These are phyloP conservation scores for Lycium barbarum DNA, from an alignment of 257 asterid species.

Conservation along the genomic window DNA sequence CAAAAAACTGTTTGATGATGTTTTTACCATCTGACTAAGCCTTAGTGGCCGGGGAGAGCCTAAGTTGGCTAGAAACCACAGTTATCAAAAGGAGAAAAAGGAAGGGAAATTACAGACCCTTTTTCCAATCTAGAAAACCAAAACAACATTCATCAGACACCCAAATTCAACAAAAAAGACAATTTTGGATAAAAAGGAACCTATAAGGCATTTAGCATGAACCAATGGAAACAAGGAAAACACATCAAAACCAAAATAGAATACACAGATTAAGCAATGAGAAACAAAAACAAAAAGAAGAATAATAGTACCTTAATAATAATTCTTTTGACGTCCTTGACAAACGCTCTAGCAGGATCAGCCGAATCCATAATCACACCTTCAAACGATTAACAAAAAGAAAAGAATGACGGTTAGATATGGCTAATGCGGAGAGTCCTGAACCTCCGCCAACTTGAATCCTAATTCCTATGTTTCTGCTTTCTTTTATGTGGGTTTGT, in stretches of 20 bases:
- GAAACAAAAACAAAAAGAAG: not conserved
- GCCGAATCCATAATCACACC: slow-evolving; percentile 36
- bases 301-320: slow-evolving; percentile 50
- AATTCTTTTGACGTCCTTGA: slow-evolving; percentile 57
- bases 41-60: not conserved
- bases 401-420: not conserved
- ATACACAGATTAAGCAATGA: not conserved
- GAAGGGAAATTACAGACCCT: not conserved
- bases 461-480: not conserved
- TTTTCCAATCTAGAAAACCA: not conserved
- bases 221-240: too few relatives aligned
- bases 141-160: not conserved
- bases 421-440: not conserved
- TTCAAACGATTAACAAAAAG: not conserved
- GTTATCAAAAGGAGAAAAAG: not conserved
- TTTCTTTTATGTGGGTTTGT: not conserved
- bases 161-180: not conserved
- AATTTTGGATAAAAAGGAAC: not conserved
- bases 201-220: not conserved
- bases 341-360: slow-evolving; percentile 57
- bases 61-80: not conserved
- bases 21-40: not conserved
- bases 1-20: not conserved
- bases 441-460: not conserved
- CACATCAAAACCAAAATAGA: too few relatives aligned